These are phyloP conservation scores for Crithidia expoeki DNA, from an alignment of 208 protist genomes.

Conservation along the genomic window DNA sequence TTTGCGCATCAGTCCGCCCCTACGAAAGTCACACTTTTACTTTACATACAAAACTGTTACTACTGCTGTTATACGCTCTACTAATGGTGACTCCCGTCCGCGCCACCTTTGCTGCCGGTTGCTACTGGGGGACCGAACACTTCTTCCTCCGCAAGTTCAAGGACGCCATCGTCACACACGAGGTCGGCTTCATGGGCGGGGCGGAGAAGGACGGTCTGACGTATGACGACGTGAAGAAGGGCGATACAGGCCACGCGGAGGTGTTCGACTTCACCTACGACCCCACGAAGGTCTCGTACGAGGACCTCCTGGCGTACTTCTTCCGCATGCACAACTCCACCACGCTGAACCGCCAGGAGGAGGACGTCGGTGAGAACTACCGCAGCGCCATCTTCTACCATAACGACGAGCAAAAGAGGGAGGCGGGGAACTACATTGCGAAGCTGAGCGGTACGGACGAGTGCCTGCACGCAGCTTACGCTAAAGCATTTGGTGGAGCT, in stretches of 20 bases:
- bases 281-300: conserved; percentile 78
- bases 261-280: conserved; percentile 92
- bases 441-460: conserved; percentile 65
- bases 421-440: conserved; percentile 79
- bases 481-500: conserved; percentile 69
- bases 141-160: conserved; percentile 89
- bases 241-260: conserved; percentile 94
- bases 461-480: conserved; percentile 63
- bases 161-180: conserved; percentile 67
- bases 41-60: too few species aligned
- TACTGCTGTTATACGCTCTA: conserved; percentile 8
- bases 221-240: conserved; percentile 93
- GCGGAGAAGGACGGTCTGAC: conserved; percentile 38
- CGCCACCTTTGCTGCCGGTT: conserved; percentile 90
- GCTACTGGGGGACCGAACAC: conserved; percentile 95
- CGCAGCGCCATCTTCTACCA: conserved; percentile 93
- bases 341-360: conserved; percentile 88
- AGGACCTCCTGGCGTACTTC: conserved; percentile 91
- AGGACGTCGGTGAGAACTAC: conserved; percentile 95
- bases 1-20: neutral
- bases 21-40: too few species aligned
- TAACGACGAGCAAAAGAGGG: conserved; percentile 82
- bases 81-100: conserved; percentile 31
- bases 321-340: conserved; percentile 96
- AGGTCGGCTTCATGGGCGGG: conserved; percentile 93